Evolutionary conservation across 352 stramenopile genomes (phyloP), one percentile per base, ranked within the genome.

Genomic region (Blastocystis sp.): DNA sequence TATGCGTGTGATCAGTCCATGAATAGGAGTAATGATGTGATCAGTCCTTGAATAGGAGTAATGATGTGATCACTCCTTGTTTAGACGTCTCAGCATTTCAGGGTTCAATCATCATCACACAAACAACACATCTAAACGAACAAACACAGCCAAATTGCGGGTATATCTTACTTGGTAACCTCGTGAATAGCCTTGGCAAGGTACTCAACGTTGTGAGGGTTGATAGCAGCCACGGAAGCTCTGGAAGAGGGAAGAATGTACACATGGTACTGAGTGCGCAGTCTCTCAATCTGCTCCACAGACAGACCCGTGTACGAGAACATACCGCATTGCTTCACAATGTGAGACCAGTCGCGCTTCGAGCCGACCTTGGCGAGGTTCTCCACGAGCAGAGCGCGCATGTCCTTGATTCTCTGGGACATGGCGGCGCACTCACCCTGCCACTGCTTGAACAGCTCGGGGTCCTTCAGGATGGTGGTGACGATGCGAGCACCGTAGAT

Each of bases 251-350:
- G 95, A 57, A 96, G 98, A 89, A 98, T 93, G 92, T 98, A 99
- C 90, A 99, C 97, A 91, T 98, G 95, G 91, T 98, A 95, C 90
- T 96, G 93, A 76, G 94, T 92, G 61, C 96, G 97, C 91, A 99
- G 94, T 90, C 93, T 92, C 24, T 93, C 90, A 79, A 98, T 95
- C 91, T 98, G 94, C 48, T 95, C 93, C 89, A 95, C 91, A 62
- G 93, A 96, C 52, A 98, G 92, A 43, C 95, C 96, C 61, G 95
- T 98, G 92, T 95, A 99, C 90, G 95, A 98, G 93, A 99, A 99
- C 97, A 99, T 99, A 88, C 97, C 95, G 90, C 98, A 98, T 92
- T 98, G 95, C 87, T 96, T 93, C 59, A 94, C 98, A 89, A 98
- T 97, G 93, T 98, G 95, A 89, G 93, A 90, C 95, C 95, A 98